Evolutionary conservation across 129 eudicot species (phyloP), one percentile per base, ranked within the genome.

Genomic region (Chrysanthemum makinoi): DNA sequence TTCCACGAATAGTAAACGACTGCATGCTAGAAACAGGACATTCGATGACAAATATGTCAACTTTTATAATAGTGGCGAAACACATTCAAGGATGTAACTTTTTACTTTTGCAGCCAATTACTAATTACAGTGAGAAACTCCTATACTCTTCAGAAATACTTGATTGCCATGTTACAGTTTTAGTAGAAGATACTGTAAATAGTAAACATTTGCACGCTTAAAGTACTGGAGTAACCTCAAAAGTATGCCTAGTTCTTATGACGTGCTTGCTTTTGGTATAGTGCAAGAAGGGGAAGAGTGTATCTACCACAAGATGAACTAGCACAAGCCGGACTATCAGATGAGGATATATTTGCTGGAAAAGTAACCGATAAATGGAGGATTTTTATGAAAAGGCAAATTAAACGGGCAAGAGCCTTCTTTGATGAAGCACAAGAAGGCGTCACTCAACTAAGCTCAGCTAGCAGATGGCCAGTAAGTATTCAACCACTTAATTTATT

Each of bases 401-500:
- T 95, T 65, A 81, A 79, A 72, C 82, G 99, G 73, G 99, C 99
- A 14, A 77, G 99, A 81, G 83, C 83, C 66, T 95, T 90, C 83
- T 95, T 95, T 56, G 91, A 90, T 73, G 96, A 95, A 57, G 97
- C 99, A 43, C 96, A 95, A 79, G 80, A 78, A 69, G 97, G 97
- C 10, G 99, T 90, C 51, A 86, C 86, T 48, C 89, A 95, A 61
- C 96, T 95, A 64, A 90, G 93, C 78, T 64, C 97, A 14, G 97
- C 96, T 52, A 95, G 99, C 66, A 86, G 99, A 90, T 95, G 97
- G 99, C 99, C 99, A 0, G 99, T 95, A 83, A 90, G 96, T 64
- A 53, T 4, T 30, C 26, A 2, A n/a, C 65, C 59, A 22, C 71
- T 18, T 68, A 6, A 35, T 51, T 64, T 54, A 17, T 39, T 62